Percentiles rank a stretch among this genome's conserved stretches.
Conservation (phyloP, 2,329 filamentous ascomycete genomes). For the Aspergillus arachidicola region DNA sequence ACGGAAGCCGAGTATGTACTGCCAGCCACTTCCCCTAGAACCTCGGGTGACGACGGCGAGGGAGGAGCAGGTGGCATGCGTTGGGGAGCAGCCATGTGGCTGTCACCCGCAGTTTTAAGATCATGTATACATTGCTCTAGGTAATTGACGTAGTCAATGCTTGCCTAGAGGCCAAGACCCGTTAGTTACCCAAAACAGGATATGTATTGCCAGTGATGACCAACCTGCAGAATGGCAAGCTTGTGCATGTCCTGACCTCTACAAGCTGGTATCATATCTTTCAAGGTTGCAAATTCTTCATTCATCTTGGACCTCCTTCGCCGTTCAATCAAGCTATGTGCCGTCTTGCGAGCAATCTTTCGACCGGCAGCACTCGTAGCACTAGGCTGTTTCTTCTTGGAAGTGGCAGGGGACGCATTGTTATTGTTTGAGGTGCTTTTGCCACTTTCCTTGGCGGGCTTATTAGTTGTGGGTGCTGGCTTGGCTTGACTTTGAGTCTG, state of each 20-base stretch:
- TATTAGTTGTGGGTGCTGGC: constrained; percentile 35
- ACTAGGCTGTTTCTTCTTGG: constrained; percentile 77
- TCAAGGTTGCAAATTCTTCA: constrained; percentile 91
- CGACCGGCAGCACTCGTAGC: constrained; percentile 82
- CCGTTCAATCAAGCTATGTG: constrained; percentile 92
- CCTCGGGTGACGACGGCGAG: constrained; percentile 40
- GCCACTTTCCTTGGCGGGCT: constrained; percentile 27
- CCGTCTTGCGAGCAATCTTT: constrained; percentile 94
- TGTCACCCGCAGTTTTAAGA: constrained; percentile 62
- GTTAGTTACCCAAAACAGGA: constrained; percentile 9
- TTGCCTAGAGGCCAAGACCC: constrained; percentile 62
- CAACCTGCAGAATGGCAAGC: constrained; percentile 86
- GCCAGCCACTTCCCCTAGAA: constrained; percentile 28
- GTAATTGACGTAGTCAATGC: constrained; percentile 94
- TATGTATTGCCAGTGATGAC: constrained; percentile 28
- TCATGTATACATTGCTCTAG: constrained; percentile 84
- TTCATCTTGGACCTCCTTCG: constrained; percentile 96
- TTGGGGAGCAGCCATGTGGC: constrained; percentile 19
- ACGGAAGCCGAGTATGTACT: constrained; percentile 35
- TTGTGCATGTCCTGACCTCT: constrained; percentile 97
- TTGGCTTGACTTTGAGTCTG: constrained; percentile 52
- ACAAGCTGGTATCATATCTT: constrained; percentile 94
- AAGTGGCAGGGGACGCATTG: constrained; percentile 35
- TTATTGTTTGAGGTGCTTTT: constrained; percentile 19
- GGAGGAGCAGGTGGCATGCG: constrained; percentile 30